These are phyloP conservation scores for Leccinum subgranulosum DNA, from an alignment of 768 basidiomycete species.

Conservation along the genomic window DNA sequence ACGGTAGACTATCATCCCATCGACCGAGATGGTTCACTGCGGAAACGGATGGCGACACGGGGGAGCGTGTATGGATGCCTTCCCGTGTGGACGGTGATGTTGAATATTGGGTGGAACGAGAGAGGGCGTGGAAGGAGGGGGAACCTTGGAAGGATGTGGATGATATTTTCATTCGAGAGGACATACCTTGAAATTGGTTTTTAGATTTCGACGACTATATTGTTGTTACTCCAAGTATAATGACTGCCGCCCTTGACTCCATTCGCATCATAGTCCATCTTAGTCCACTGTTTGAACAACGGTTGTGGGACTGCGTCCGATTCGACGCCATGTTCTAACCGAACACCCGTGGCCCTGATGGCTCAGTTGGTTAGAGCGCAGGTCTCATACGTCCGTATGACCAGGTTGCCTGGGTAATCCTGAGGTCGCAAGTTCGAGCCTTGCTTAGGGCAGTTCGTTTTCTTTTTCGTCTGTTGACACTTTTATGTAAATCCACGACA, in stretches of 20 bases:
- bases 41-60: slow-evolving; percentile 82
- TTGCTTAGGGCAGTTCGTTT: slow-evolving; percentile 44
- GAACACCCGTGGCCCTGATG: slow-evolving; percentile 41
- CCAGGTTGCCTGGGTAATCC: slow-evolving; percentile 38
- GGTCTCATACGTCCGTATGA: slow-evolving; percentile 47
- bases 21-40: slow-evolving; percentile 84
- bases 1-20: slow-evolving; percentile 68
- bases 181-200: slow-evolving; percentile 19
- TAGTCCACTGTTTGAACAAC: no score
- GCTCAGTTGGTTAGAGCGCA: slow-evolving; percentile 56
- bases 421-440: slow-evolving; percentile 63
- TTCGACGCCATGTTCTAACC: not conserved
- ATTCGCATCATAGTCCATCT: no score
- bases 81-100: slow-evolving; percentile 46
- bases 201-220: not conserved
- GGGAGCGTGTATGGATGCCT: slow-evolving; percentile 86
- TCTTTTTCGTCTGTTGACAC: slow-evolving; percentile 7
- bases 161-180: slow-evolving; percentile 70
- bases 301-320: not conserved
- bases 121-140: slow-evolving; percentile 51
- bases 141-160: slow-evolving; percentile 67
- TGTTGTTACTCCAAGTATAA: not conserved
- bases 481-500: no score
- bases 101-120: slow-evolving; percentile 85
- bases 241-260: not conserved